Conservation (phyloP, 305 asterid genomes). For the Plantago coronopus region DNA sequence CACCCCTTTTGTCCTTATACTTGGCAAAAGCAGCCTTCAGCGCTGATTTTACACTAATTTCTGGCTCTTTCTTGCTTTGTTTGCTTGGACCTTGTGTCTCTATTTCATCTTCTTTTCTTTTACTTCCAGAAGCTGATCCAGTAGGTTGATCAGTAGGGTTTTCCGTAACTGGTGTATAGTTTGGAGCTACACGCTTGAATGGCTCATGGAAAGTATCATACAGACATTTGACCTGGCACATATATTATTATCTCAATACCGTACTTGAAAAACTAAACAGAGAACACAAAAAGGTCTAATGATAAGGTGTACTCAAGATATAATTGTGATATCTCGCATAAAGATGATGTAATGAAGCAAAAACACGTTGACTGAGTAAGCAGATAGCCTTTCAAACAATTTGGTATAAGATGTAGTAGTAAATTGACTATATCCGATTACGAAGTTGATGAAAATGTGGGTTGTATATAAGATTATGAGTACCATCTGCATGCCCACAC, state of each 20-base stretch:
- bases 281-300: slow-evolving; percentile 6
- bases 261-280: no score
- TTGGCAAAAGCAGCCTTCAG: slow-evolving; percentile 73
- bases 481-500: no score
- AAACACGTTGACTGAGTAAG: no score
- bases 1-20: slow-evolving; percentile 51
- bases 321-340: no score
- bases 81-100: slow-evolving; percentile 40
- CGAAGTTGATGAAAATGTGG: no score
- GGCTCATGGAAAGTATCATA: slow-evolving; percentile 88
- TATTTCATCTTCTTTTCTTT: slow-evolving; percentile 36
- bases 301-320: not conserved
- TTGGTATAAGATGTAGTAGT: no score
- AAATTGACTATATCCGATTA: no score
- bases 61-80: slow-evolving; percentile 53
- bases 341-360: no score
- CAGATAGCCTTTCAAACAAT: no score
- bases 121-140: slow-evolving; percentile 35
- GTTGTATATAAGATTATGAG: no score
- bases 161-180: slow-evolving; percentile 32
- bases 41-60: slow-evolving; percentile 58
- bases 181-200: slow-evolving; percentile 69
- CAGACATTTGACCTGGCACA: slow-evolving; percentile 73
- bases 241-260: not conserved
- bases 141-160: slow-evolving; percentile 25